Conservation (phyloP, 345 rosid genomes). For the Linum trigynum region DNA sequence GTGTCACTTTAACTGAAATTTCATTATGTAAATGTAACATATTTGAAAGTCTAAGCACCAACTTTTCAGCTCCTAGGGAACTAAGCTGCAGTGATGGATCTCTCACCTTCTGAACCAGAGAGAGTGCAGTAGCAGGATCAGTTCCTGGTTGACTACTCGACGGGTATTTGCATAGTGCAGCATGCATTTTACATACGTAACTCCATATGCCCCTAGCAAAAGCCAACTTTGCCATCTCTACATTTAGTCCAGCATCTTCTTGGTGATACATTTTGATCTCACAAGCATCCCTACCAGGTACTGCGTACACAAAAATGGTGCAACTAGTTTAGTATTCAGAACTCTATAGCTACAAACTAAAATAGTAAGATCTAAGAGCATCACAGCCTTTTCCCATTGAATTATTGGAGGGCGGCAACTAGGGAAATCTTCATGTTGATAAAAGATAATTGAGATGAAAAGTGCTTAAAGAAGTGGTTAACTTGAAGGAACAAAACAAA, state of each 20-base stretch:
- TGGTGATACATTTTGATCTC: constrained; percentile 84
- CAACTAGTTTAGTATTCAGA: not conserved
- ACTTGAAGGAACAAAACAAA: not conserved
- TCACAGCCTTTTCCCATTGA: not conserved
- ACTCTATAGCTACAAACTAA: not conserved
- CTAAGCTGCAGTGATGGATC: constrained; percentile 7
- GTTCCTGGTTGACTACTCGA: constrained; percentile 21
- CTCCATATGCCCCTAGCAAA: constrained; percentile 93
- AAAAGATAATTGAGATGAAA: not conserved
- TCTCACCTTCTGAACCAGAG: constrained; percentile 53
- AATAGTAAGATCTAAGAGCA: not conserved
- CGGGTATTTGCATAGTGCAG: constrained; percentile 59
- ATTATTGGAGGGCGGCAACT: not conserved
- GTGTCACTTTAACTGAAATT: not conserved
- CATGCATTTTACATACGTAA: constrained; percentile 80
- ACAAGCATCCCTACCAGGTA: constrained; percentile 71
- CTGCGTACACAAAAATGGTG: constrained; percentile 22
- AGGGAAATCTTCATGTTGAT: not conserved
- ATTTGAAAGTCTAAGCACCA: too few relatives aligned
- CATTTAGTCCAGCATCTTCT: constrained; percentile 88
- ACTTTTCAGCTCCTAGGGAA: too few relatives aligned
- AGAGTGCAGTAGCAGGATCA: constrained; percentile 37
- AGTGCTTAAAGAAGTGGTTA: not conserved
- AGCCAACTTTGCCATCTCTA: constrained; percentile 81
- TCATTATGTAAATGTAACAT: too few relatives aligned